Percentiles rank a stretch among this genome's conserved stretches.
Conservation (phyloP, 2,329 filamentous ascomycete species). For the Microdochium trichocladiopsis region DNA sequence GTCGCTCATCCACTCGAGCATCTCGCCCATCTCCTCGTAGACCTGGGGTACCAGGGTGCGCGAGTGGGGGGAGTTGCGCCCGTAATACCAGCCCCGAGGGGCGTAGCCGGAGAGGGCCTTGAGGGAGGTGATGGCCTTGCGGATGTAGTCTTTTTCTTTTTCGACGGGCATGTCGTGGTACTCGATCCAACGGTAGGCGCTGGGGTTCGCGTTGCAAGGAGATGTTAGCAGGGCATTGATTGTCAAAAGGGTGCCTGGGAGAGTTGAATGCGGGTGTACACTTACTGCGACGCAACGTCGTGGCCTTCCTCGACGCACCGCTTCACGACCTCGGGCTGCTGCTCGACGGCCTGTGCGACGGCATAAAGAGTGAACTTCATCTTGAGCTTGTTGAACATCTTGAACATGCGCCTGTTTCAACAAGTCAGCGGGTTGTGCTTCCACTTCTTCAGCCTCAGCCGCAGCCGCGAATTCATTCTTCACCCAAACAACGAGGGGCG, state of each 20-base stretch:
- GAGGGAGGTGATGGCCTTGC: constrained; percentile 30
- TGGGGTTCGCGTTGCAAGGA: not conserved
- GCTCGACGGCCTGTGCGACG: constrained; percentile 38
- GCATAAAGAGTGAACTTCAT: constrained; percentile 45
- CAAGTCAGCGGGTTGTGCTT: no score
- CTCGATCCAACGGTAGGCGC: constrained; percentile 42
- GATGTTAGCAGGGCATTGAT: not conserved
- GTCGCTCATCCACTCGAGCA: constrained; percentile 41
- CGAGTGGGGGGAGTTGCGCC: constrained; percentile 34
- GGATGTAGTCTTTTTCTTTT: constrained; percentile 38
- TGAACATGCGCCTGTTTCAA: constrained; percentile 26
- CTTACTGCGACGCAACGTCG: constrained; percentile 37
- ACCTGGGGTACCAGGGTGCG: constrained; percentile 37
- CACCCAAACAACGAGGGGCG: no score
- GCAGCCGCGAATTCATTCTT: no score
- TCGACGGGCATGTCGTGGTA: constrained; percentile 36
- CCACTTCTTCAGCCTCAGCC: no score
- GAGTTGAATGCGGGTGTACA: no score
- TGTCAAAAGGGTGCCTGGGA: no score
- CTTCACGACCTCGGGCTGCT: constrained; percentile 37
- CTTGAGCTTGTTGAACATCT: constrained; percentile 36
- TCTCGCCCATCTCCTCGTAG: constrained; percentile 43
- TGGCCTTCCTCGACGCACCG: constrained; percentile 40
- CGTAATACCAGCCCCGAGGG: constrained; percentile 43
- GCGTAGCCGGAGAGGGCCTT: constrained; percentile 35